These are phyloP conservation scores for Edaphochlamys debaryana DNA, from an alignment of 139 green algal species.

Conservation along the genomic window DNA sequence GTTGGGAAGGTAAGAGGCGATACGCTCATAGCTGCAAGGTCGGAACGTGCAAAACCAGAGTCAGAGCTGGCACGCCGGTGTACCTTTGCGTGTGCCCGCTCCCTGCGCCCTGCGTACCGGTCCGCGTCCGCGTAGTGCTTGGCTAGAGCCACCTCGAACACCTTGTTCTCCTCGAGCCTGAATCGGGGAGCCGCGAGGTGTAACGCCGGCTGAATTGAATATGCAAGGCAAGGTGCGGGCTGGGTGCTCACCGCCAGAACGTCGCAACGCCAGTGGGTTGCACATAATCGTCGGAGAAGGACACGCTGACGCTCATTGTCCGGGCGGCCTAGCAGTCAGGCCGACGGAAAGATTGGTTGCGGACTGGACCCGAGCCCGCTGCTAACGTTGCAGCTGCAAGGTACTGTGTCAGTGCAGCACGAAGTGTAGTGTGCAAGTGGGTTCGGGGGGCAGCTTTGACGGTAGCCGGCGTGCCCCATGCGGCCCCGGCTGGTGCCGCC, in stretches of 20 bases:
- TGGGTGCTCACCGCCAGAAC: slow-evolving; percentile 16
- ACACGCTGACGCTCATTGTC: slow-evolving; percentile 33
- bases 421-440: too few relatives aligned
- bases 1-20: slow-evolving; percentile 32
- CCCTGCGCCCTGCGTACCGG: slow-evolving; percentile 26
- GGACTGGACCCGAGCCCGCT: too few relatives aligned
- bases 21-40: slow-evolving; percentile 21
- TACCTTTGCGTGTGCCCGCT: too few relatives aligned
- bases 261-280: slow-evolving; percentile 11
- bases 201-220: background rate
- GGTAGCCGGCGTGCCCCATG: too few relatives aligned
- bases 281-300: slow-evolving; percentile 4
- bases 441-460: too few relatives aligned
- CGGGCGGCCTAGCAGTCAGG: too few relatives aligned
- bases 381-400: too few relatives aligned
- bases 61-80: too few relatives aligned
- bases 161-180: slow-evolving; percentile 47
- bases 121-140: slow-evolving; percentile 34
- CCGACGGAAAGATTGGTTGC: too few relatives aligned
- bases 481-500: too few relatives aligned
- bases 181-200: background rate
- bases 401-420: too few relatives aligned
- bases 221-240: background rate
- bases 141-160: slow-evolving; percentile 41
- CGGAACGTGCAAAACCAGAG: too few relatives aligned